Base-by-base conservation (phyloP, 2,329 filamentous ascomycete species). In the Colletotrichum tropicicola region DNA sequence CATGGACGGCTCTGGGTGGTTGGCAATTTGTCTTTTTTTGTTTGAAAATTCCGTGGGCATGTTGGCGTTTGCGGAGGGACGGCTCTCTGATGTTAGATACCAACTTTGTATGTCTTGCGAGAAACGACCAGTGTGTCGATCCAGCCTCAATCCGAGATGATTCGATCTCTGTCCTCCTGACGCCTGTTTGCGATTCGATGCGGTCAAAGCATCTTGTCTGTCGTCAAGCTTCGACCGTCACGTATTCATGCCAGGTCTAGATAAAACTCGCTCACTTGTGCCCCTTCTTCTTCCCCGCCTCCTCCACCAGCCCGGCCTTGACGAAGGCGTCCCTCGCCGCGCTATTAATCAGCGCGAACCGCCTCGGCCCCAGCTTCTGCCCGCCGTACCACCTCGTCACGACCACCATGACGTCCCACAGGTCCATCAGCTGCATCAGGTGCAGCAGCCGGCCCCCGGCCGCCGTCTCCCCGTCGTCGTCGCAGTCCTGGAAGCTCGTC, bases 351-450 rank as follows among this genome's bases (percentile, higher is more conserved):
- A 97, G 83, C 12, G 93, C 89, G 75, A 99, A 99, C 68, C 96
- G 84, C 75, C 94, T 91, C 52, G 95, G 94, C 0, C 96, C 96
- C 47, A 99, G 79, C 71, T 94, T 91, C 62, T 97, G 87, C 1
- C 96, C 96, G 4, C 96, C 96, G 77, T 97, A 99, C 96, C 96
- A 99, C 68, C 96, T 83, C 39, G 92, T 94, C 27, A 99, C 95
- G 4, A 99, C 91, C 0, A 99, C 93, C 82, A 98, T 91, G 15
- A 91, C 91, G 77, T 97, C 88, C 94, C 94, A 98, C 10, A 97
- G 84, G 73, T 94, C 92, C 92, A 98, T 98, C 66, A 97, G 80
- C 81, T 98, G 94, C 89, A 99, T 91, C 28, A 99, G 82, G 79
- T 97, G 93, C 65, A 98, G 79, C 73, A 99, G 78, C 43, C 96